Conservation (phyloP, 2,329 filamentous ascomycete genomes). For the Curvularia sp. region DNA sequence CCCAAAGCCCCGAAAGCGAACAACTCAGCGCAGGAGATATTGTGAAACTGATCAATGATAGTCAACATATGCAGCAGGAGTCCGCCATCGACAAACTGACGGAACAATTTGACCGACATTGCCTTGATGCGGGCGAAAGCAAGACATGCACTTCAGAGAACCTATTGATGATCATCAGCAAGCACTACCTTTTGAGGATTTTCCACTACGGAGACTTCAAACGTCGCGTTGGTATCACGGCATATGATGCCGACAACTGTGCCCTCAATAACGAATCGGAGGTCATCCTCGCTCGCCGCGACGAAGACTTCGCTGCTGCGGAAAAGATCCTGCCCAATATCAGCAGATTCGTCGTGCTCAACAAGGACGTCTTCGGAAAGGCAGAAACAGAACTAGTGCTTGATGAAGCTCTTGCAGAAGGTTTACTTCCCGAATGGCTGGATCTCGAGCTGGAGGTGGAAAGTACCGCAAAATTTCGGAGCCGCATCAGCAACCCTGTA, state of each 20-base stretch:
- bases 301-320: conserved; percentile 8
- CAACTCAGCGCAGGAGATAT: background rate
- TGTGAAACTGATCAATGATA: background rate
- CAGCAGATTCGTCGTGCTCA: background rate
- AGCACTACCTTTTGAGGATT: background rate
- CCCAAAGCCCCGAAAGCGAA: background rate
- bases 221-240: conserved; percentile 6
- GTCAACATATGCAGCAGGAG: background rate
- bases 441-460: conserved; percentile 5
- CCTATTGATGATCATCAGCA: conserved; percentile 4
- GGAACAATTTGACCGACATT: background rate
- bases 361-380: background rate
- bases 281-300: background rate
- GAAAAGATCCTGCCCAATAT: conserved; percentile 5
- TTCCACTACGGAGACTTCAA: conserved; percentile 8
- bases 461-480: background rate
- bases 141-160: background rate
- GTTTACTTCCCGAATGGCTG: conserved; percentile 7
- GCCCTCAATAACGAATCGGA: background rate
- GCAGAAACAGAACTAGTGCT: background rate
- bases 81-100: background rate
- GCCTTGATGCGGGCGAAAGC: background rate
- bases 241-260: background rate
- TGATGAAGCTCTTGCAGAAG: conserved; percentile 10
- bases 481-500: background rate